Percentiles rank a stretch among this genome's conserved stretches.
Conservation (phyloP, 2,329 filamentous ascomycete species). For the Aspergillus unguis region DNA sequence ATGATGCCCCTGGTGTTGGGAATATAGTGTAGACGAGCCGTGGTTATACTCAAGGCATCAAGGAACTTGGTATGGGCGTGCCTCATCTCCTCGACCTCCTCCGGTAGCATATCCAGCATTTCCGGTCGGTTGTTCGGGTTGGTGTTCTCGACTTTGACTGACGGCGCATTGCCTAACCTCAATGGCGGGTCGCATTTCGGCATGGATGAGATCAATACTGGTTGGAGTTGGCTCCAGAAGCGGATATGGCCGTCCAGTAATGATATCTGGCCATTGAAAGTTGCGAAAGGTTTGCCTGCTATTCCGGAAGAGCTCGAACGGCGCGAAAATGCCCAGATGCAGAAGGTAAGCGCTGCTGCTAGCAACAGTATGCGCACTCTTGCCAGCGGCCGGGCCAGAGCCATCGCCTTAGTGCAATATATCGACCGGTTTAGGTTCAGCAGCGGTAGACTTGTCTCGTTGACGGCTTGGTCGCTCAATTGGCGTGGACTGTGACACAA, state of each 20-base stretch:
- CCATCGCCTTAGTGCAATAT: constrained; percentile 6
- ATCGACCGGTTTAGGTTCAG: not conserved
- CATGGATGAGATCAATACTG: constrained; percentile 29
- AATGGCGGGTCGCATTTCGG: constrained; percentile 30
- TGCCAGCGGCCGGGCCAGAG: constrained; percentile 15
- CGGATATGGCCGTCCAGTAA: constrained; percentile 21
- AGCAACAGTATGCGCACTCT: constrained; percentile 20
- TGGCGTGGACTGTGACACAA: not conserved
- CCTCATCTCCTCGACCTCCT: constrained; percentile 33
- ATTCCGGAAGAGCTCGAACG: constrained; percentile 8
- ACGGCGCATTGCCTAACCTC: constrained; percentile 25
- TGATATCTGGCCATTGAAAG: not conserved
- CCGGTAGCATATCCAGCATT: constrained; percentile 26
- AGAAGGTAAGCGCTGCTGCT: constrained; percentile 14
- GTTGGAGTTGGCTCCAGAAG: constrained; percentile 36
- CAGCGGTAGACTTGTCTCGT: not conserved
- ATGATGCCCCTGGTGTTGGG: constrained; percentile 43
- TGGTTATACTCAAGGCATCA: constrained; percentile 24
- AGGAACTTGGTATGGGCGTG: constrained; percentile 36
- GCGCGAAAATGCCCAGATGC: constrained; percentile 19
- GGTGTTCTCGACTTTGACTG: constrained; percentile 27
- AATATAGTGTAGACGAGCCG: constrained; percentile 33
- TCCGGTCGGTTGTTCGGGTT: constrained; percentile 30
- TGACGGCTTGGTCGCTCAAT: not conserved
- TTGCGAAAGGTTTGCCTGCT: not conserved